phyloP scores from a whole-genome alignment of 2,329 filamentous ascomycete genomes.

The Massarina eburnea region DNA sequence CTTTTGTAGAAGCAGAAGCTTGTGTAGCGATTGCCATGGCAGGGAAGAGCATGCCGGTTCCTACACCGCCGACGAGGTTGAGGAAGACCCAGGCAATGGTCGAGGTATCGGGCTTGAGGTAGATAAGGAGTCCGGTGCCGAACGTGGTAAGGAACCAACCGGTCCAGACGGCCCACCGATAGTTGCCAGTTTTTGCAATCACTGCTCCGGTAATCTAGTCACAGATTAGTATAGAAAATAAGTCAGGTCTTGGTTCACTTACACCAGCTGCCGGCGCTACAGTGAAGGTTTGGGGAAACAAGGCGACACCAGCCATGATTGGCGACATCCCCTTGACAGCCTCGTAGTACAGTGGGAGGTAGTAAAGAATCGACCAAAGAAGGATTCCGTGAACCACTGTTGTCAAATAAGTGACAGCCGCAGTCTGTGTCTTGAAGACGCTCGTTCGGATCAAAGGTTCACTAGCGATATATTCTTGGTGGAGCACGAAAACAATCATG shows the following conservation, averaged over 20 bases:
- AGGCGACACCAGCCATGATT: constrained; percentile 41
- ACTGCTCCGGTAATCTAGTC: constrained; percentile 52
- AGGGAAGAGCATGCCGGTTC: constrained; percentile 66
- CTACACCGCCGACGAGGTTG: constrained; percentile 61
- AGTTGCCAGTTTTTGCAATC: constrained; percentile 59
- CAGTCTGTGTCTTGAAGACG: constrained; percentile 54
- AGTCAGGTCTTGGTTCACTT: neutral
- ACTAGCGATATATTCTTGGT: constrained; percentile 54
- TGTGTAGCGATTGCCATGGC: constrained; percentile 66
- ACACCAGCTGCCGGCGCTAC: constrained; percentile 62
- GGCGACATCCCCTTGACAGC: constrained; percentile 44
- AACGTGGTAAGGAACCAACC: constrained; percentile 64
- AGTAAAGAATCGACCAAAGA: constrained; percentile 45
- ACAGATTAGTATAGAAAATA: no score
- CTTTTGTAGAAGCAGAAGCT: constrained; percentile 58
- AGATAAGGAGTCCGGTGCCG: constrained; percentile 58
- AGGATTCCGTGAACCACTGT: constrained; percentile 62
- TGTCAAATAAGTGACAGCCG: constrained; percentile 53
- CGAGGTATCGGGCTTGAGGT: constrained; percentile 54
- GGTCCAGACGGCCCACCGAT: constrained; percentile 61
- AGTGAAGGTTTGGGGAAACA: constrained; percentile 55
- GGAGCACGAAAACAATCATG: constrained; percentile 56
- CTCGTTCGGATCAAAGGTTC: constrained; percentile 54
- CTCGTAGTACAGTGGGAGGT: constrained; percentile 47
- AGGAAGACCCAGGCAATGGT: constrained; percentile 62